These are phyloP conservation scores for Rhododendron kiyosumense DNA, from an alignment of 148 eudicot genomes.

Conservation along the genomic window DNA sequence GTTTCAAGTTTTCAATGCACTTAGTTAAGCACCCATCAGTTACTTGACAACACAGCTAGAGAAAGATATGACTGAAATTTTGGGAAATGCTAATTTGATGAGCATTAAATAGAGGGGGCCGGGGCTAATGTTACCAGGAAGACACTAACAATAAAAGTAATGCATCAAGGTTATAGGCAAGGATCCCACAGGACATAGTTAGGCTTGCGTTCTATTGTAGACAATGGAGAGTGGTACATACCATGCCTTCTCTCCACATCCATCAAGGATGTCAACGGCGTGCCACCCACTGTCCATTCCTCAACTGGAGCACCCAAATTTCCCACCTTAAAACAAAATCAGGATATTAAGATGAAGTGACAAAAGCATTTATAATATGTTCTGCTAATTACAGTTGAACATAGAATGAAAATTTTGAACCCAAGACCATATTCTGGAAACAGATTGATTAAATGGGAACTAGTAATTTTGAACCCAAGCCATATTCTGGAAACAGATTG, in stretches of 20 bases:
- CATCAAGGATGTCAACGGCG: slow-evolving; percentile 14
- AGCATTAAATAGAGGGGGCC: background rate
- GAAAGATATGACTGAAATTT: background rate
- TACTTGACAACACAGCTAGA: background rate
- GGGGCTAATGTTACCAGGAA: background rate
- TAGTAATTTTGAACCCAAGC: background rate
- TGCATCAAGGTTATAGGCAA: background rate
- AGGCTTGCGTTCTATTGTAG: background rate
- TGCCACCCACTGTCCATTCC: slow-evolving; percentile 17
- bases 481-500: background rate
- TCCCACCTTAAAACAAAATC: slow-evolving; percentile 3
- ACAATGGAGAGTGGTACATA: background rate
- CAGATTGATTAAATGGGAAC: background rate
- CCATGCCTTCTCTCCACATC: slow-evolving; percentile 16
- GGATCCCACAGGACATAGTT: background rate
- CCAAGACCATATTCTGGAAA: background rate
- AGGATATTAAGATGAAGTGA: background rate
- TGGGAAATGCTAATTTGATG: background rate
- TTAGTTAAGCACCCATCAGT: background rate
- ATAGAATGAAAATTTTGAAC: background rate
- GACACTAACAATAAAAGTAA: background rate
- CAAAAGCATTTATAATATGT: background rate
- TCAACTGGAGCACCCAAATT: slow-evolving; percentile 15
- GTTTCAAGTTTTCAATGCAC: background rate
- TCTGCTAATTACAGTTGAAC: background rate